A percentile compares a stretch with the other conserved stretches of the same genome.
Evolutionary conservation across 208 protist genomes (phyloP).

Genomic region (Trypanosoma rangeli): DNA sequence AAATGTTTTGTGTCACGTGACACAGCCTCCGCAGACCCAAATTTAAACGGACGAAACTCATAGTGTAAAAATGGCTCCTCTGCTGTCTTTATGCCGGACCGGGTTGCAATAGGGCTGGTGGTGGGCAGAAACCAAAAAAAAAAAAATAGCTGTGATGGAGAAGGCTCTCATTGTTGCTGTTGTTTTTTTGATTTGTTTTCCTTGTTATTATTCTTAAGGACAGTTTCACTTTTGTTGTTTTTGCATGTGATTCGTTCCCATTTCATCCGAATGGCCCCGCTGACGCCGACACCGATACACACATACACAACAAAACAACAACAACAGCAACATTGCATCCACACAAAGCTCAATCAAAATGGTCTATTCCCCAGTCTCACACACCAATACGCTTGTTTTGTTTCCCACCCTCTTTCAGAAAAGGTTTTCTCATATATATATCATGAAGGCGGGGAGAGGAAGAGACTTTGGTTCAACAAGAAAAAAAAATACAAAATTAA

Average conservation of each 20-base stretch:
- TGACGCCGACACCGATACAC: no score
- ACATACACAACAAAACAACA: conserved; percentile 8
- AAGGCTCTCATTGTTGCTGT: conserved; percentile 46
- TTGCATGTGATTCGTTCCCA: no score
- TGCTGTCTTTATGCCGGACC: conserved; percentile 5
- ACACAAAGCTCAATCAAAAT: not conserved
- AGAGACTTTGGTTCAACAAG: not conserved
- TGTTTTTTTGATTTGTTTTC: no score
- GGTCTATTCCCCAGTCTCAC: no score
- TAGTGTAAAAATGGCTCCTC: conserved; percentile 58
- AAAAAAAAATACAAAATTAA: conserved; percentile 28
- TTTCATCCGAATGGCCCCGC: no score
- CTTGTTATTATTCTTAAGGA: no score
- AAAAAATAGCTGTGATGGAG: conserved; percentile 17
- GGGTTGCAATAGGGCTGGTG: not conserved
- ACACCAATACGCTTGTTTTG: no score
- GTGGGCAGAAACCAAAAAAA: not conserved
- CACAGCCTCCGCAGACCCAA: conserved; percentile 49
- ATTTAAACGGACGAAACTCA: conserved; percentile 62
- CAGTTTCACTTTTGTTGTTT: not conserved
- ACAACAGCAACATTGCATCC: conserved; percentile 1
- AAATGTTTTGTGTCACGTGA: conserved; percentile 74
- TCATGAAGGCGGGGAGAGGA: conserved; percentile 3
- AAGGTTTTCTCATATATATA: not conserved
- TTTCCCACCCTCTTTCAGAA: not conserved